These are phyloP conservation scores for Dipodascopsis tothii DNA, from an alignment of 805 yeast species.

Conservation along the genomic window DNA sequence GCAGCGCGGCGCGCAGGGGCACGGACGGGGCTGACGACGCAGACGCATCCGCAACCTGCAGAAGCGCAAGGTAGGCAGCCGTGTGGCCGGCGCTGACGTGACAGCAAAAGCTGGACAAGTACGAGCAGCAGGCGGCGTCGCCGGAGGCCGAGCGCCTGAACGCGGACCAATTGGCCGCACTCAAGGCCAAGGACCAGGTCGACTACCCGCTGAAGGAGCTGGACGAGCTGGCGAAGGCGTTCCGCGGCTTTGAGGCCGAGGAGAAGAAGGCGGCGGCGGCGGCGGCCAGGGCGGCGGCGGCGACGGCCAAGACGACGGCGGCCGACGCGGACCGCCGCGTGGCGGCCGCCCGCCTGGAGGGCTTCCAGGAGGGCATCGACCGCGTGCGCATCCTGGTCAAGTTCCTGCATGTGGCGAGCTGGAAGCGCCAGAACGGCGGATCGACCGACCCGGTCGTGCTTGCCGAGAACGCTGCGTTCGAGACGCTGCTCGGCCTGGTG, in stretches of 20 bases:
- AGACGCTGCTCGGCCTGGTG: slow-evolving; percentile 27
- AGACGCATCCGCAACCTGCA: slow-evolving; percentile 33
- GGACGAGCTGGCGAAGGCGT: slow-evolving; percentile 26
- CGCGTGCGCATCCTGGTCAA: slow-evolving; percentile 24
- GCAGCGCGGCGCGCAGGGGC: too few species aligned
- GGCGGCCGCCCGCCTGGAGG: slow-evolving; percentile 11
- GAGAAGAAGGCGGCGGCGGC: slow-evolving; percentile 12
- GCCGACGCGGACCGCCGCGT: slow-evolving; percentile 10
- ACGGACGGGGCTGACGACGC: not conserved
- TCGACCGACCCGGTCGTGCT: slow-evolving; percentile 23
- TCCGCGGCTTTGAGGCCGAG: slow-evolving; percentile 21
- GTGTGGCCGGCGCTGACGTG: not conserved
- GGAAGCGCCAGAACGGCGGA: slow-evolving; percentile 27
- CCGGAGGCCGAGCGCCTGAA: slow-evolving; percentile 27
- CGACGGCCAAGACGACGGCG: not conserved
- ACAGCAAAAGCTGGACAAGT: slow-evolving; percentile 30
- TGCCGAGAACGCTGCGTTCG: slow-evolving; percentile 27
- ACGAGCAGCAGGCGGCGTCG: slow-evolving; percentile 28
- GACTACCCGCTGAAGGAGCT: slow-evolving; percentile 33
- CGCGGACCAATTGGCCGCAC: slow-evolving; percentile 33
- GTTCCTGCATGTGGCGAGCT: slow-evolving; percentile 32
- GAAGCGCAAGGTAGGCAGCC: slow-evolving; percentile 29
- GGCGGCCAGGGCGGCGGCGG: slow-evolving; percentile 16
- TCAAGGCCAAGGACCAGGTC: slow-evolving; percentile 30
- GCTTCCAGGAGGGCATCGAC: slow-evolving; percentile 20